Evolutionary conservation across 257 asterid genomes (phyloP).

Genomic region (Striga asiatica): DNA sequence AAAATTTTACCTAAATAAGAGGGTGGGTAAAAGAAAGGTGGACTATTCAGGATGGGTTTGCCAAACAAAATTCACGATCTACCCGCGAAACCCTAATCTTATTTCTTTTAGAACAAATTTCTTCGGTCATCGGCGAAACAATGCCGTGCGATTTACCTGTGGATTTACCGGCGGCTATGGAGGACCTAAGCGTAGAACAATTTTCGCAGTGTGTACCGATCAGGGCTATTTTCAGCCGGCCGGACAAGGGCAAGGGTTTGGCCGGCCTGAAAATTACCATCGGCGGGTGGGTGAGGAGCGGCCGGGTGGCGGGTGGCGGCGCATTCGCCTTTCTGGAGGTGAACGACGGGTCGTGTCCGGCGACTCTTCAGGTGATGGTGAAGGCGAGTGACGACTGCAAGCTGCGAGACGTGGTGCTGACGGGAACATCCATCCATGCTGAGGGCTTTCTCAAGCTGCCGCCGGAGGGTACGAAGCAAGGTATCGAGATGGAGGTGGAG

Average conservation of each 20-base stretch:
- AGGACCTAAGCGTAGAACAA: no score
- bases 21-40: no score
- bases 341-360: slow-evolving; percentile 76
- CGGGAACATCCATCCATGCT: slow-evolving; percentile 75
- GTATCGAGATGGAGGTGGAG: slow-evolving; percentile 59
- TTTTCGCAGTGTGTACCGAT: slow-evolving; percentile 76
- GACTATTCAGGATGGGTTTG: no score
- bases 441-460: slow-evolving; percentile 62
- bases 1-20: no score
- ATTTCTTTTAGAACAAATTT: no score
- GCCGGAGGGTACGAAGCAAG: slow-evolving; percentile 67
- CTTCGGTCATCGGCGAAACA: no score
- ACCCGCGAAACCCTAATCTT: no score
- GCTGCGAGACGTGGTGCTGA: slow-evolving; percentile 57
- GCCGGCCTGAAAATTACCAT: slow-evolving; percentile 50
- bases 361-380: slow-evolving; percentile 71
- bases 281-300: slow-evolving; percentile 94
- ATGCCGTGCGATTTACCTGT: no score
- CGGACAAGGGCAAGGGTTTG: slow-evolving; percentile 67
- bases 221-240: slow-evolving; percentile 43
- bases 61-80: no score
- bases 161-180: no score
- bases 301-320: slow-evolving; percentile 78
- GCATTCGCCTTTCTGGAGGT: slow-evolving; percentile 70
- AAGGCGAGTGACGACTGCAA: slow-evolving; percentile 41